Percentiles rank a stretch among this genome's conserved stretches.
Evolutionary conservation across 306 rosid genomes (phyloP).

Genomic region (Hylodesmum podocarpum): DNA sequence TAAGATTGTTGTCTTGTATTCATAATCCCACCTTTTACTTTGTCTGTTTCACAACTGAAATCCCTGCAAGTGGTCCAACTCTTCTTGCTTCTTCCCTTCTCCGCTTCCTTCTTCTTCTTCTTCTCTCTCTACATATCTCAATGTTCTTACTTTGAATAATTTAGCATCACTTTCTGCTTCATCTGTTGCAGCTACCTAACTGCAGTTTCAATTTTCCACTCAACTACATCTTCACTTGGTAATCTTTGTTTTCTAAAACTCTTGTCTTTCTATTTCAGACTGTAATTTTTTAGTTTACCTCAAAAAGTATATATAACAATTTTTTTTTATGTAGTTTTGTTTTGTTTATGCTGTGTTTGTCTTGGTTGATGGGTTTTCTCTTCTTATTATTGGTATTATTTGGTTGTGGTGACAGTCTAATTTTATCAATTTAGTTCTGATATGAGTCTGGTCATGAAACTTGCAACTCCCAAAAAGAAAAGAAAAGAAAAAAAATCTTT

Average conservation of each 20-base stretch:
- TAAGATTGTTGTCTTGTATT: slow-evolving; percentile 25
- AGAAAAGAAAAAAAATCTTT: too few species aligned
- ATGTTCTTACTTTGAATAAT: slow-evolving; percentile 27
- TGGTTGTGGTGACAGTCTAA: background rate
- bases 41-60: slow-evolving; percentile 73
- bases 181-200: slow-evolving; percentile 18
- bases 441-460: slow-evolving; percentile 18
- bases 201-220: slow-evolving; percentile 18
- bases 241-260: background rate
- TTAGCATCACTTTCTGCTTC: slow-evolving; percentile 29
- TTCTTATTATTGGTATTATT: background rate
- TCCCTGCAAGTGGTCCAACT: slow-evolving; percentile 35
- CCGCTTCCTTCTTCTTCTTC: slow-evolving; percentile 23
- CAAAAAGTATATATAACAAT: background rate
- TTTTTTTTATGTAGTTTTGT: background rate
- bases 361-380: slow-evolving; percentile 29
- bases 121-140: background rate
- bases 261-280: background rate
- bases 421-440: slow-evolving; percentile 13
- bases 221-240: slow-evolving; percentile 30
- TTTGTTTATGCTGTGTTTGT: slow-evolving; percentile 16
- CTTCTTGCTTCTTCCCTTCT: slow-evolving; percentile 32
- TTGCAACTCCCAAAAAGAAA: slow-evolving; percentile 8
- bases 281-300: slow-evolving; percentile 27
- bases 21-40: slow-evolving; percentile 45